A percentile compares a stretch with the other conserved stretches of the same genome.
These are phyloP conservation scores for Collariella sp. DNA, from an alignment of 495 filamentous ascomycete species.

Conservation along the genomic window DNA sequence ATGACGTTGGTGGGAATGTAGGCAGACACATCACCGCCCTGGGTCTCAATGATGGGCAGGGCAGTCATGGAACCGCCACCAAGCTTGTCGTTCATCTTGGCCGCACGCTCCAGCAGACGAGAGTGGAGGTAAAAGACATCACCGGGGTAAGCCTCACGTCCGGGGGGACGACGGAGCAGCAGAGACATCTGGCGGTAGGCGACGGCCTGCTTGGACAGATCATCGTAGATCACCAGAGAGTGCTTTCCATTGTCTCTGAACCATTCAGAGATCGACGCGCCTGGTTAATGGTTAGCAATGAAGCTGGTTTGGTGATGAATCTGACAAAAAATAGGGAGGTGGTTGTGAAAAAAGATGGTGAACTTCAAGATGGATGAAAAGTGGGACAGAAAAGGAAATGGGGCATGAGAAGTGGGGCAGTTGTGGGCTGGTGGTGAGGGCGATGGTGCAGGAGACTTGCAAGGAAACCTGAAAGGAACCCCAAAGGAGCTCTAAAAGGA, in stretches of 20 bases:
- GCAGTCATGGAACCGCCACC: constrained; percentile 96
- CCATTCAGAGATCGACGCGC: constrained; percentile 66
- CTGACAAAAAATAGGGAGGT: too few species aligned
- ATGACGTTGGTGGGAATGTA: constrained; percentile 99
- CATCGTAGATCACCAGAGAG: constrained; percentile 88
- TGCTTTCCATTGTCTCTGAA: constrained; percentile 93
- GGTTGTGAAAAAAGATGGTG: not conserved
- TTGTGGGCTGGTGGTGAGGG: too few species aligned
- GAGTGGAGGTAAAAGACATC: constrained; percentile 99
- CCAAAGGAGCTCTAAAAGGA: not conserved
- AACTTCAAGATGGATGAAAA: not conserved
- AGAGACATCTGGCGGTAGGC: constrained; percentile 99
- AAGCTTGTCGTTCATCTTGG: constrained; percentile 97
- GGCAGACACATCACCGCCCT: constrained; percentile 99
- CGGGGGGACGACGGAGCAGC: constrained; percentile 94
- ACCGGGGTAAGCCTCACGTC: constrained; percentile 99
- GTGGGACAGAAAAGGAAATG: not conserved
- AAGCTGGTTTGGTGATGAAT: too few species aligned
- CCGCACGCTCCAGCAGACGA: constrained; percentile 96
- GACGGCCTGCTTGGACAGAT: constrained; percentile 98
- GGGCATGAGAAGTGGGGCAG: not conserved
- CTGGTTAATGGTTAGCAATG: not conserved
- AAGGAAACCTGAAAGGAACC: not conserved
- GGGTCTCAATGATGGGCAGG: constrained; percentile 97
- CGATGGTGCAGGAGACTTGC: too few species aligned